Conservation (phyloP, 768 basidiomycete genomes). For the Russula sp. region DNA sequence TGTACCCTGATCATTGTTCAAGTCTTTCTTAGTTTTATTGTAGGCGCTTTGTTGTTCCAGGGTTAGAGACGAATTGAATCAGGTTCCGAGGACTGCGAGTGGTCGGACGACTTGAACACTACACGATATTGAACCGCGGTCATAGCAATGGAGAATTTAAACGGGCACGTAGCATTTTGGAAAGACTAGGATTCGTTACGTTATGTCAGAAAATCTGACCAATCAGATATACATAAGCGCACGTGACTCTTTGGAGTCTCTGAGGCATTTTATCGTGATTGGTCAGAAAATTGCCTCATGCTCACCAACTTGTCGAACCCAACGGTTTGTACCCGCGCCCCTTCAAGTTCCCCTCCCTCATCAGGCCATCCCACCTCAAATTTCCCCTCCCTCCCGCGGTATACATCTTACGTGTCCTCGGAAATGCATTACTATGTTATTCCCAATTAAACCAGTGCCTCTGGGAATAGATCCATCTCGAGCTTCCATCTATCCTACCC, state of each 20-base stretch:
- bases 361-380: not conserved
- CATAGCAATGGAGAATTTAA: not conserved
- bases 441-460: too few relatives aligned
- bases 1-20: slow-evolving; percentile 71
- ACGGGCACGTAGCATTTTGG: slow-evolving; percentile 5
- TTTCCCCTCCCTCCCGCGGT: not conserved
- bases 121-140: not conserved
- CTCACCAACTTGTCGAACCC: too few relatives aligned
- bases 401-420: not conserved
- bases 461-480: too few relatives aligned
- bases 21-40: slow-evolving; percentile 36
- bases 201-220: too few relatives aligned
- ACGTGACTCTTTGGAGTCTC: not conserved
- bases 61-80: slow-evolving; percentile 24
- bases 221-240: not conserved
- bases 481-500: not conserved
- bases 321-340: not conserved
- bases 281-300: slow-evolving; percentile 21
- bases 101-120: not conserved
- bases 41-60: slow-evolving; percentile 30
- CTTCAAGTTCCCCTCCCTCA: not conserved
- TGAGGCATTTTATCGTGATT: slow-evolving; percentile 19
- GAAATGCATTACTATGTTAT: not conserved
- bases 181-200: not conserved
- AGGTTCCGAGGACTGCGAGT: slow-evolving; percentile 1